Evolutionary conservation across 2,329 filamentous ascomycete species (phyloP).

Genomic region (Diaporthe vexans): DNA sequence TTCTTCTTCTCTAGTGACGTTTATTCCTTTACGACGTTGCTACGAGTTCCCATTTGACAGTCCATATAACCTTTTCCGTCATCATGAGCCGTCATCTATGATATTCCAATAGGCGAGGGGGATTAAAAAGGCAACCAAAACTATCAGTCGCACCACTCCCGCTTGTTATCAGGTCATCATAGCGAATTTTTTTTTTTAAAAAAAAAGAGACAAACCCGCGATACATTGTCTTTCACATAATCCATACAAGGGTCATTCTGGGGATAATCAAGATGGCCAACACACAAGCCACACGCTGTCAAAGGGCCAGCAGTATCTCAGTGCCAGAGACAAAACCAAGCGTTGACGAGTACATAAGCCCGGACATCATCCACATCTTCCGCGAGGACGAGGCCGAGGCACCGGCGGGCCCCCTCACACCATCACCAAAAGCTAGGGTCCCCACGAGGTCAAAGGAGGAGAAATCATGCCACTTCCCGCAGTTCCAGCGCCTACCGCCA

Average conservation of each 20-base stretch:
- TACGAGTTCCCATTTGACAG: not conserved
- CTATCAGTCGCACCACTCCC: not conserved
- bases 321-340: constrained; percentile 5
- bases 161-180: not conserved
- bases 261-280: not conserved
- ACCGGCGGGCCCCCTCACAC: not conserved
- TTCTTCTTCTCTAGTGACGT: not conserved
- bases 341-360: constrained; percentile 25
- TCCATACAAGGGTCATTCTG: not conserved
- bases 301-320: not conserved
- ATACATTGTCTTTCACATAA: not conserved
- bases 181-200: no score
- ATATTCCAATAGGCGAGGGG: not conserved
- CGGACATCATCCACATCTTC: constrained; percentile 39
- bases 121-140: not conserved
- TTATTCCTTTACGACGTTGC: not conserved
- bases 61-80: not conserved
- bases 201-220: no score
- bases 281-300: not conserved
- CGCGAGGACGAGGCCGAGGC: constrained; percentile 17
- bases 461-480: constrained; percentile 3
- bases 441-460: not conserved
- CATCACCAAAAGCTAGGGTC: not conserved
- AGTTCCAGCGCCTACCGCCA: constrained; percentile 29
- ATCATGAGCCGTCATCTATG: not conserved